Evolutionary conservation across 768 basidiomycete genomes (phyloP), one percentile per base, ranked within the genome.

Genomic region (Lactarius trivialis): DNA sequence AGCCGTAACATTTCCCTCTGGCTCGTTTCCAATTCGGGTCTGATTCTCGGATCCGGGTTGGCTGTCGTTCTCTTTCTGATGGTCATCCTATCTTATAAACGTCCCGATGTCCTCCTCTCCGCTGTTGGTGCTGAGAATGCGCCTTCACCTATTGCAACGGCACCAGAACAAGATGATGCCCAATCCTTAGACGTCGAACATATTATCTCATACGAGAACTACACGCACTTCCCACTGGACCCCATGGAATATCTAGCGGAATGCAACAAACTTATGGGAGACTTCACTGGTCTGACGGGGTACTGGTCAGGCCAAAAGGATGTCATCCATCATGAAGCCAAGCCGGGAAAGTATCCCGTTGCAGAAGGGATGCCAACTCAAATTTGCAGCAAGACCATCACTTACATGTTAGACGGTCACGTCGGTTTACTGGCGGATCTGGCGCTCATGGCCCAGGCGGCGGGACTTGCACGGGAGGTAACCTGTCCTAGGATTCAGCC

Each of bases 321-420:
- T 43, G 73, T 74, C 15, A 34, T 63, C 3, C 73, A 76, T 56
- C 70, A 70, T 43, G 61, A 70, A 53, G 65, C 65, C n/a, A 58
- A 68, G 14, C 39, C 53, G 43, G 56, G 57, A 37, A 45, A 67
- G 33, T 68, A 71, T 55, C 68, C 69, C 26, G 52, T 68, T 12
- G 67, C 70, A 9, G 72, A 71, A 52, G 71, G 67, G 36, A 61
- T 65, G 41, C 56, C 30, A 5, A 69, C 66, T 17, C 60, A 52
- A n/a, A 63, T 71, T 11, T 89, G 87, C 72, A 73, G 71, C n/a
- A 84, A 79, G 62, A 85, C 84, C 0, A 81, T 89, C 65, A 89
- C 86, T 2, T 89, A 89, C 68, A 79, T 86, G 81, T 73, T 89
- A 53, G 85, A 85, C 67, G 86, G 86, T 3, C 73, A 78, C 55